Base-by-base conservation (phyloP, 2,329 filamentous ascomycete species). In the Pyricularia pennisetigena region DNA sequence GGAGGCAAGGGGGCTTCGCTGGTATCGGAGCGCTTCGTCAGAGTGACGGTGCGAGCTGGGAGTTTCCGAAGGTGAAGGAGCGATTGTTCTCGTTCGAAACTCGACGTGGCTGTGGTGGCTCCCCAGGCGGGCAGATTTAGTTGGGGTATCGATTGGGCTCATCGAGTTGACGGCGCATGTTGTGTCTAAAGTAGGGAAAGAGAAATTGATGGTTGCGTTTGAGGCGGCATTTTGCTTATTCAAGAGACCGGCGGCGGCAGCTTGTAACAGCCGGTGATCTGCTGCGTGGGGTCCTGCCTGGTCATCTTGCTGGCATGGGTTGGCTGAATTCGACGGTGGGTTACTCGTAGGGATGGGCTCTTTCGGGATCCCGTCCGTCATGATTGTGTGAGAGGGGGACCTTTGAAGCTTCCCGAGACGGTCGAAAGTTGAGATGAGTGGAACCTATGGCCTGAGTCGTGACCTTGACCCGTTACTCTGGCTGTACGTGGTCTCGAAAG, bases 1-100 rank as follows among this genome's bases (percentile, higher is more conserved):
- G 28, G 14, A 32, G 66, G 23, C 68, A 41, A 61, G 71, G 67
- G 23, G 66, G 57, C 68, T 69, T 12, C 61, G 68, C 32, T 68
- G 68, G 28, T 68, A 68, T 24, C 64, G 66, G 7, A 26, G 23
- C 57, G 26, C 54, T 2, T 70, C 69, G 29, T 72, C 69, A 54
- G 66, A 64, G 32, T 57, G 63, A 65, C 68, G 65, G 65, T 71
- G n/a, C 70, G 67, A 63, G 70, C 66, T 59, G 71, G 72, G 69
- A 14, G 72, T 68, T 24, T 69, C 70, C 29, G 71, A 69, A 14
- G 76, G 74, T 14, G 75, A 76, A 14, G 75, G 75, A 7, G 75
- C 73, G 68, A 74, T 75, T 54, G 75, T 75, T 49, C 74, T 71
- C 24, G 74, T 72, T 28, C 70, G 73, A 68, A 75, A 75, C 24